These are phyloP conservation scores for Zygosaccharomyces sapae DNA, from an alignment of 1,139 yeast species.

Conservation along the genomic window DNA sequence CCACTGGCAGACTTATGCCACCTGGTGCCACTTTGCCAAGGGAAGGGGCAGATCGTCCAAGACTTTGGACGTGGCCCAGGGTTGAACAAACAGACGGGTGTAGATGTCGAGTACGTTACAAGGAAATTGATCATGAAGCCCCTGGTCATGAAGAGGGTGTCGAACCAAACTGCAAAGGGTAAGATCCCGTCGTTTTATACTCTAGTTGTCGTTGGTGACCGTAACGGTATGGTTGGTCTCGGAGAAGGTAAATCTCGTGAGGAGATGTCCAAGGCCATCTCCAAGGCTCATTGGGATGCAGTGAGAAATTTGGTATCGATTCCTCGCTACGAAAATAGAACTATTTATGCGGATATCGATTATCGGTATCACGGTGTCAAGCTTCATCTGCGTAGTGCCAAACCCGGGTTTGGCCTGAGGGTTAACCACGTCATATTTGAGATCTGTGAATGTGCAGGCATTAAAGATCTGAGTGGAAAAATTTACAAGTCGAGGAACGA, in stretches of 20 bases:
- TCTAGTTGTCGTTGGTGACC: slow-evolving; percentile 87
- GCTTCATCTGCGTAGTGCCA: slow-evolving; percentile 77
- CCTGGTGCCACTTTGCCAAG: slow-evolving; percentile 38
- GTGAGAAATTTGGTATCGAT: slow-evolving; percentile 77
- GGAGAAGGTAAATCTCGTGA: slow-evolving; percentile 93
- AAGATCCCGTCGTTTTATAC: slow-evolving; percentile 82
- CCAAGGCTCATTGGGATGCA: slow-evolving; percentile 92
- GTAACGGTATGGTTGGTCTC: slow-evolving; percentile 87
- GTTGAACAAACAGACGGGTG: slow-evolving; percentile 69
- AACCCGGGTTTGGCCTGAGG: slow-evolving; percentile 91
- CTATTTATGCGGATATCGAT: slow-evolving; percentile 80
- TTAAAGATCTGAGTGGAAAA: slow-evolving; percentile 87
- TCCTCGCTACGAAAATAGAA: slow-evolving; percentile 86
- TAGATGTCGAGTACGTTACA: slow-evolving; percentile 60
- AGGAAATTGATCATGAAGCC: slow-evolving; percentile 60
- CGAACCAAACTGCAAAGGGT: slow-evolving; percentile 92
- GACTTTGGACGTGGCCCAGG: slow-evolving; percentile 44
- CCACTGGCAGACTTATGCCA: slow-evolving; percentile 36
- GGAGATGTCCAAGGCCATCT: slow-evolving; percentile 70
- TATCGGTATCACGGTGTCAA: slow-evolving; percentile 85
- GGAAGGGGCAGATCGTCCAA: slow-evolving; percentile 25
- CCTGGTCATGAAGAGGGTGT: slow-evolving; percentile 71
- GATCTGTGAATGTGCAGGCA: slow-evolving; percentile 91
- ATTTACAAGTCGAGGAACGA: slow-evolving; percentile 89
- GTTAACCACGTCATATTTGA: slow-evolving; percentile 90